Evolutionary conservation across 306 rosid species (phyloP).

Genomic region (Prunus davidiana): DNA sequence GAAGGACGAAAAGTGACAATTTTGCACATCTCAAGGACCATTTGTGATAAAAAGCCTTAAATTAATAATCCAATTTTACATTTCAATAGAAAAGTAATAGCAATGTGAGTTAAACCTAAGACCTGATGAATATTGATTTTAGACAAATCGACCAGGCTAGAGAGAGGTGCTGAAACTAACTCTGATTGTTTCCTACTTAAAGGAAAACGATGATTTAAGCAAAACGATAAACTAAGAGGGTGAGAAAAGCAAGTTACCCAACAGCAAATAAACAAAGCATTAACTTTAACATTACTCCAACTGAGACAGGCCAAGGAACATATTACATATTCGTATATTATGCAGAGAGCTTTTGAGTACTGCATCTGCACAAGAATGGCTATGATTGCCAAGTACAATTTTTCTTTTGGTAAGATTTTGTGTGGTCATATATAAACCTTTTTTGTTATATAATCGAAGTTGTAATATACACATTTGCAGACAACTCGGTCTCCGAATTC

Average conservation of each 20-base stretch:
- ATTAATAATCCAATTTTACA: no score
- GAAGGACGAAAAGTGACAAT: no score
- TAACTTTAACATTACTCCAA: background rate
- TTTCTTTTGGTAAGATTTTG: background rate
- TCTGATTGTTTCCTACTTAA: background rate
- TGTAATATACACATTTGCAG: conserved; percentile 5
- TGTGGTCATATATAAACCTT: background rate
- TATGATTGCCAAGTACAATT: background rate
- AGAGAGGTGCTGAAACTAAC: background rate
- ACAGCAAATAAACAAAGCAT: background rate
- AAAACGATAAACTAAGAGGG: background rate
- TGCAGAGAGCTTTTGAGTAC: background rate
- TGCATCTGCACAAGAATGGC: background rate
- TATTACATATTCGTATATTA: background rate
- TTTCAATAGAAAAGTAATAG: no score
- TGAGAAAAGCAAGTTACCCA: background rate
- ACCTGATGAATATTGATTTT: background rate
- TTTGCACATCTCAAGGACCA: no score
- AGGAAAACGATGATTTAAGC: background rate
- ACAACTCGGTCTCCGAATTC: background rate
- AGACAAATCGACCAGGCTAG: background rate
- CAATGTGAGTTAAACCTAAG: background rate
- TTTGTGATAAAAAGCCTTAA: no score
- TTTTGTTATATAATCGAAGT: background rate
- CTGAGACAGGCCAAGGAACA: background rate